A percentile compares a stretch with the other conserved stretches of the same genome.
Conservation (phyloP, 164 flowering plant genomes). For the Vitis amurensis region DNA sequence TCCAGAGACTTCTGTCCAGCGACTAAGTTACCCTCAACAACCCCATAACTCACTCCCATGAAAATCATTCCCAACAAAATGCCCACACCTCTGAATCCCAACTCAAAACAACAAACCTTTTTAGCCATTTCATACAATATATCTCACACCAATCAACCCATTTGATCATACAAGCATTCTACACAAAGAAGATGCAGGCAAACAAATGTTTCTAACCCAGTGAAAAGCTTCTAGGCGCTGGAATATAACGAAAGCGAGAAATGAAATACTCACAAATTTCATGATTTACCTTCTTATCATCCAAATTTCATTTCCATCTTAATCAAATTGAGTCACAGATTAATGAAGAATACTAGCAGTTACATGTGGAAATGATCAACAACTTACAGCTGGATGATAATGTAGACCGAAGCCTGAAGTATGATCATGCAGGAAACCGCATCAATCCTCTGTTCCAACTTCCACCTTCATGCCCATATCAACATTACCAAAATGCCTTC, state of each 20-base stretch:
- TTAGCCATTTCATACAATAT: neutral
- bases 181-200: neutral
- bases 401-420: no score
- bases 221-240: no score
- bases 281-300: conserved; percentile 28
- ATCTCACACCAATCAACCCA: neutral
- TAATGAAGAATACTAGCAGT: no score
- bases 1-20: conserved; percentile 12
- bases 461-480: no score
- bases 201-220: no score
- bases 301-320: conserved; percentile 2
- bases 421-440: no score
- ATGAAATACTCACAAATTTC: conserved; percentile 5
- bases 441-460: no score
- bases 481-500: no score
- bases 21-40: neutral
- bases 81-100: neutral
- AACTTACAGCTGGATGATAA: no score
- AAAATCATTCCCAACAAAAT: conserved; percentile 11
- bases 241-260: no score
- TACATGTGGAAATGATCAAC: no score
- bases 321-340: no score
- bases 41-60: neutral
- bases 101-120: neutral
- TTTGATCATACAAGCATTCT: neutral